These are phyloP conservation scores for Tricholoma sp. DNA, from an alignment of 768 basidiomycete species.

Conservation along the genomic window DNA sequence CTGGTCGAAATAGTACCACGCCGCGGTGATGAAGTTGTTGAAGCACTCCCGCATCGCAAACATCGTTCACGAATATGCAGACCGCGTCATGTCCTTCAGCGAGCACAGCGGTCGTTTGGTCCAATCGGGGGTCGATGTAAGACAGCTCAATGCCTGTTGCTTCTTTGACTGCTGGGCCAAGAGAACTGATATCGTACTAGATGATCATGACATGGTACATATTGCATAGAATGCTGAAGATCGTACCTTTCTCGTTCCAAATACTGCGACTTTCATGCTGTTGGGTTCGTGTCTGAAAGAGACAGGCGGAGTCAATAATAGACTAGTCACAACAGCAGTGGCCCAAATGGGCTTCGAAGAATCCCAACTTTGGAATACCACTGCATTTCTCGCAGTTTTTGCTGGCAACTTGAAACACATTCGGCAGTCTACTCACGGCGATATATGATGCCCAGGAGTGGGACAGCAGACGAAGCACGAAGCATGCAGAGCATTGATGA, in stretches of 20 bases:
- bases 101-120: slow-evolving; percentile 29
- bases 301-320: too few relatives aligned
- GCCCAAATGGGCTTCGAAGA: too few relatives aligned
- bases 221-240: neutral
- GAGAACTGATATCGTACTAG: slow-evolving; percentile 33
- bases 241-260: slow-evolving; percentile 33
- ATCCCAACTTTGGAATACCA: too few relatives aligned
- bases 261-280: slow-evolving; percentile 39
- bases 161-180: slow-evolving; percentile 23
- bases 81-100: slow-evolving; percentile 34
- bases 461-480: too few relatives aligned
- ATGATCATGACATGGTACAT: neutral
- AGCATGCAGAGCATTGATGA: too few relatives aligned
- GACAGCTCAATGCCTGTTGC: slow-evolving; percentile 28
- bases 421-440: too few relatives aligned
- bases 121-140: slow-evolving; percentile 33
- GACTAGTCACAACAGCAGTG: too few relatives aligned
- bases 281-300: neutral
- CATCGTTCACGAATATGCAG: slow-evolving; percentile 41
- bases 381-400: too few relatives aligned
- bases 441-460: too few relatives aligned
- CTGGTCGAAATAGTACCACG: slow-evolving; percentile 26
- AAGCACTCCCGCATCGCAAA: slow-evolving; percentile 30
- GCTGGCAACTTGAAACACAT: too few relatives aligned
- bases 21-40: slow-evolving; percentile 27